Percentiles rank a stretch among this genome's conserved stretches.
Evolutionary conservation across 176 grass and related monocot species (phyloP).

Genomic region (Urochloa ruziziensis): DNA sequence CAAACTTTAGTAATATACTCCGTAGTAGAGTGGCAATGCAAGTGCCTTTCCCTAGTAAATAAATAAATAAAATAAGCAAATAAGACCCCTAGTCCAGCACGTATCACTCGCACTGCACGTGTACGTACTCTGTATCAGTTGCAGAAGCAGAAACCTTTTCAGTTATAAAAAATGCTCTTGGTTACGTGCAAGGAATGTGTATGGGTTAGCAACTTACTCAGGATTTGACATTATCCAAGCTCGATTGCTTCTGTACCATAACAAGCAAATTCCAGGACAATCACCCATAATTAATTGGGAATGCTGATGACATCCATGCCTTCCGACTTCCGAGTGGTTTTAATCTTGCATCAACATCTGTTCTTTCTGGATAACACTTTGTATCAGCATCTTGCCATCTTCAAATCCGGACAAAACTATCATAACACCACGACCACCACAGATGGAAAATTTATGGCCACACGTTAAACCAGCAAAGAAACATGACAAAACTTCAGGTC

Average conservation of each 20-base stretch:
- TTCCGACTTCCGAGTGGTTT: neutral
- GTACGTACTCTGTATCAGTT: neutral
- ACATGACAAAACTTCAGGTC: neutral
- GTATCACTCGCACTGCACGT: neutral
- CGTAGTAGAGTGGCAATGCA: neutral
- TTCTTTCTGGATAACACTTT: neutral
- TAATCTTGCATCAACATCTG: neutral
- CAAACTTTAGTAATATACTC: neutral
- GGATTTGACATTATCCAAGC: neutral
- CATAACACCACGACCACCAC: neutral
- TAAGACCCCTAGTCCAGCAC: neutral
- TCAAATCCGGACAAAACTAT: neutral
- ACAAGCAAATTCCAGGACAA: conserved; percentile 1
- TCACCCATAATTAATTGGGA: neutral
- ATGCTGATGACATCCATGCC: neutral
- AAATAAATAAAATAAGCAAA: no score
- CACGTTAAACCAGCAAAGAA: neutral
- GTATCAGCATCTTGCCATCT: neutral
- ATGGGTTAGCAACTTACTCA: neutral
- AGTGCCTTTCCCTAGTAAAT: neutral
- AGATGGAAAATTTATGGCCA: neutral
- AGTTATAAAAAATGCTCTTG: neutral
- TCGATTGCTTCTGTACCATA: neutral
- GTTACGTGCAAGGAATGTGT: conserved; percentile 29
- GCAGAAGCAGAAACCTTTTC: no score